Evolutionary conservation across 257 asterid genomes (phyloP).

Genomic region (Solanum bulbocastanum): DNA sequence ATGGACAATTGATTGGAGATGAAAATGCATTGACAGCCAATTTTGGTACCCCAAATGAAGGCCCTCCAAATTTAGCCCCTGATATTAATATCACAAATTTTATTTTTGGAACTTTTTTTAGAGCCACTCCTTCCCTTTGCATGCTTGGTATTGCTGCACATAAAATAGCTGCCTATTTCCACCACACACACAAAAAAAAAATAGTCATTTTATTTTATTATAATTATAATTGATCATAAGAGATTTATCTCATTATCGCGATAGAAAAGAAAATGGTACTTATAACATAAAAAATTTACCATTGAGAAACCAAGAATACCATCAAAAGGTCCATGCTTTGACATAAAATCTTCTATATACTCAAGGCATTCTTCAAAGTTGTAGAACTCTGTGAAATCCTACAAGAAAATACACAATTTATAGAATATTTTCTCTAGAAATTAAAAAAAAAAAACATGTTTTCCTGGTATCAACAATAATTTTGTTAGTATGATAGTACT

Average conservation of each 20-base stretch:
- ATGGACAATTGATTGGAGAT: slow-evolving; percentile 14
- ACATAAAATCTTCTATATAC: slow-evolving; percentile 21
- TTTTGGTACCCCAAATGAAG: slow-evolving; percentile 16
- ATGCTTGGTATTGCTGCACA: slow-evolving; percentile 28
- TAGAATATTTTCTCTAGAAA: neutral
- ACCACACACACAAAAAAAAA: no score
- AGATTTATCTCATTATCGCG: neutral
- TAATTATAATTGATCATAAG: neutral
- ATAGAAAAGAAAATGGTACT: neutral
- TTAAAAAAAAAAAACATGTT: no score
- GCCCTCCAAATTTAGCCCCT: slow-evolving; percentile 24
- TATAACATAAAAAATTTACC: neutral
- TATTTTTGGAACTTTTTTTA: slow-evolving; percentile 18
- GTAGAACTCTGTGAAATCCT: slow-evolving; percentile 16
- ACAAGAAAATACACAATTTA: neutral
- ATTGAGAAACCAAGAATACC: slow-evolving; percentile 31
- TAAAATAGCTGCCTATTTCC: slow-evolving; percentile 16
- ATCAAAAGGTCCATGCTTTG: slow-evolving; percentile 28
- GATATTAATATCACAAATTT: slow-evolving; percentile 23
- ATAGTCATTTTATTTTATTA: neutral
- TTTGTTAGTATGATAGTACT: neutral
- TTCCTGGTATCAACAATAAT: neutral
- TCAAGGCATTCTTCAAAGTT: slow-evolving; percentile 27
- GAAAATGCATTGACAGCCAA: slow-evolving; percentile 26
- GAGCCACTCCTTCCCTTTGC: slow-evolving; percentile 30